These are phyloP conservation scores for Heracleum sosnowskyi DNA, from an alignment of 129 eudicot species.

Conservation along the genomic window DNA sequence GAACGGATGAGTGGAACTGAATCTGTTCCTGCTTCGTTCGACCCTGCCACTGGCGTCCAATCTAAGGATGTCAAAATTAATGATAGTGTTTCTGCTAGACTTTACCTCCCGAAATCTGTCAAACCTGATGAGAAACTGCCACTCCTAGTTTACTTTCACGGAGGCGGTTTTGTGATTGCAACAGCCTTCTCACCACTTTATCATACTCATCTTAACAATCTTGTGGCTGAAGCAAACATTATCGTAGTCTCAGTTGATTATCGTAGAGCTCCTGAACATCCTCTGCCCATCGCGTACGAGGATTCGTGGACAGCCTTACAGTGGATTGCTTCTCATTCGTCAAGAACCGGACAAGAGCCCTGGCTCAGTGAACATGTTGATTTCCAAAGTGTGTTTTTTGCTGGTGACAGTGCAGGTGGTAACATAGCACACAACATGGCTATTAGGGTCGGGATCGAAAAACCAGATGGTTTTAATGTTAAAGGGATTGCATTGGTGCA, in stretches of 20 bases:
- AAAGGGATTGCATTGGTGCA: conserved; percentile 22
- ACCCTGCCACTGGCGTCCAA: conserved; percentile 16
- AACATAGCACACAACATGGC: conserved; percentile 30
- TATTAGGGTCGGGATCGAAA: conserved; percentile 14
- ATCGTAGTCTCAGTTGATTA: conserved; percentile 18
- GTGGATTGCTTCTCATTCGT: conserved; percentile 22
- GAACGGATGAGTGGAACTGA: background rate
- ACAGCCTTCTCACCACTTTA: conserved; percentile 13
- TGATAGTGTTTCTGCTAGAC: conserved; percentile 16
- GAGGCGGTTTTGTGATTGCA: conserved; percentile 21
- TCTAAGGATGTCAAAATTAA: conserved; percentile 21
- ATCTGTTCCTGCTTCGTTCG: conserved; percentile 4
- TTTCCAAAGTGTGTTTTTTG: conserved; percentile 16
- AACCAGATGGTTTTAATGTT: background rate
- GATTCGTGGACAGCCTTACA: conserved; percentile 23
- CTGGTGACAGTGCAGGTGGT: conserved; percentile 33
- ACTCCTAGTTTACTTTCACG: conserved; percentile 23
- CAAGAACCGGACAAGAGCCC: conserved; percentile 9
- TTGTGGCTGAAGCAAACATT: conserved; percentile 11
- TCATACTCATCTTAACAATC: conserved; percentile 14
- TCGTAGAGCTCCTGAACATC: conserved; percentile 26
- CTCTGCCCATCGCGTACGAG: conserved; percentile 14
- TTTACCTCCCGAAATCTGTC: conserved; percentile 14
- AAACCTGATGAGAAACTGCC: conserved; percentile 13
- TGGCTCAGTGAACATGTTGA: conserved; percentile 28